phyloP scores from a whole-genome alignment of 768 basidiomycete species.

The Mycena vitilis region DNA sequence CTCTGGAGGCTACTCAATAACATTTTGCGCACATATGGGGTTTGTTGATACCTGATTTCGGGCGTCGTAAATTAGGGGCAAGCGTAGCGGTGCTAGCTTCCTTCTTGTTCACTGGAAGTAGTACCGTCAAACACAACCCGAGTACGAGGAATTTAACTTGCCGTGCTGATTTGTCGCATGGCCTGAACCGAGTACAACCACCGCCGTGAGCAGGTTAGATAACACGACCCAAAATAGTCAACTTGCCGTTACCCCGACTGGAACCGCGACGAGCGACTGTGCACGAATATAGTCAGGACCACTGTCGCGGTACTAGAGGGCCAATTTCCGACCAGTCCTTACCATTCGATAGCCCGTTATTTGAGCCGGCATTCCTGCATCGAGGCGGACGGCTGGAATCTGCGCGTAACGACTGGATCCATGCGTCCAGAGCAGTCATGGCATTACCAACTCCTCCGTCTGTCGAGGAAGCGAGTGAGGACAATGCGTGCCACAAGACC shows the following conservation, averaged over 20 bases:
- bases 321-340: neutral
- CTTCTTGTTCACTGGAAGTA: neutral
- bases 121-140: neutral
- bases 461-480: neutral
- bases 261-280: neutral
- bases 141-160: neutral
- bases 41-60: neutral
- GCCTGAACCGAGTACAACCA: neutral
- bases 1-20: neutral
- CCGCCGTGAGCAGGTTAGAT: neutral
- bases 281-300: too few species aligned
- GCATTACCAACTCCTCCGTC: neutral
- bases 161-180: neutral
- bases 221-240: neutral
- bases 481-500: neutral
- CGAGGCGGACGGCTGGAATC: neutral
- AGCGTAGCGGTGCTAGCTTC: neutral
- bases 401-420: slow-evolving; percentile 23
- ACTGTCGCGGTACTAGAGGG: too few species aligned
- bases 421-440: slow-evolving; percentile 6
- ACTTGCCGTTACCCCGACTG: neutral
- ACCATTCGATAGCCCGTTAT: neutral
- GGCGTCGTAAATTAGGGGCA: neutral
- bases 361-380: neutral
- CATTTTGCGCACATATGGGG: neutral